A percentile compares a stretch with the other conserved stretches of the same genome.
Evolutionary conservation across 306 rosid species (phyloP).

Genomic region (Elaeagnus macrophylla): DNA sequence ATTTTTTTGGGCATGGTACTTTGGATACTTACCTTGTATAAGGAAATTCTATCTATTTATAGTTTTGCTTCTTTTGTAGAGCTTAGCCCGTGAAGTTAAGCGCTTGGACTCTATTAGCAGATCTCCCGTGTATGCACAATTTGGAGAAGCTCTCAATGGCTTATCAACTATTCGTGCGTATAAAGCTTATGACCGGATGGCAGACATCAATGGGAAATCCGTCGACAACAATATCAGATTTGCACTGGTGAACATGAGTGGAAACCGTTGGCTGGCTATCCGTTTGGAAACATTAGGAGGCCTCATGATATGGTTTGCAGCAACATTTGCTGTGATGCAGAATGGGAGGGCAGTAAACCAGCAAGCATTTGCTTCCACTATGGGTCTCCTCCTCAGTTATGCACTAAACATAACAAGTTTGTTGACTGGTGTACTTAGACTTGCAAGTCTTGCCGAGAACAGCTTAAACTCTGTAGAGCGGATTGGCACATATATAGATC

Average conservation of each 20-base stretch:
- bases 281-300: constrained; percentile 41
- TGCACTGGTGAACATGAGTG: constrained; percentile 33
- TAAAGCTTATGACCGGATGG: constrained; percentile 88
- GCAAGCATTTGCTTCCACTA: constrained; percentile 40
- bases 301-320: constrained; percentile 46
- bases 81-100: constrained; percentile 90
- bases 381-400: constrained; percentile 61
- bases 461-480: constrained; percentile 70
- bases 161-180: constrained; percentile 77
- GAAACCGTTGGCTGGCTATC: constrained; percentile 42
- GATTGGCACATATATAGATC: constrained; percentile 63
- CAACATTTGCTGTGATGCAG: constrained; percentile 48
- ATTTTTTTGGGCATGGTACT: no score
- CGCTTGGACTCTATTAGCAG: constrained; percentile 84
- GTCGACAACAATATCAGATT: constrained; percentile 38
- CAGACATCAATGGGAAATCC: constrained; percentile 57
- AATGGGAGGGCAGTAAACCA: constrained; percentile 39
- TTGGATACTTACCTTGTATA: no score
- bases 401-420: constrained; percentile 77
- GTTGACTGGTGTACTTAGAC: constrained; percentile 78
- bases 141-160: constrained; percentile 93
- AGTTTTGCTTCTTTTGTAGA: no score
- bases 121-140: constrained; percentile 96
- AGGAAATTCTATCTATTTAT: no score
- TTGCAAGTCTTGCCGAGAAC: constrained; percentile 46